Base-by-base conservation (phyloP, 2,329 filamentous ascomycete genomes). In the Magnaporthiopsis poae region DNA sequence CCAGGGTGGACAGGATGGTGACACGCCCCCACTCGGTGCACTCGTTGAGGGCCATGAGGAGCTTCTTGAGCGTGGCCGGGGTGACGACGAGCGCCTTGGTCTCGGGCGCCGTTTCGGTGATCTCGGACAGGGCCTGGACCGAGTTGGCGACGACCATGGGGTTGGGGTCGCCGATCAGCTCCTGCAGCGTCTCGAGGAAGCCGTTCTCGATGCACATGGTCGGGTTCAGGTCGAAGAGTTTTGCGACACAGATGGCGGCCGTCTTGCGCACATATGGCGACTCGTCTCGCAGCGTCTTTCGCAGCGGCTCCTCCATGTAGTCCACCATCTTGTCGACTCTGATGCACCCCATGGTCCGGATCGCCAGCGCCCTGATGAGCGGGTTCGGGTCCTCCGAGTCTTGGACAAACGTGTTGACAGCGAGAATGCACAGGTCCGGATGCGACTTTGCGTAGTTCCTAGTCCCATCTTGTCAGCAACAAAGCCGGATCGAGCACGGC, bases 371-470 rank as follows among this genome's bases (percentile, higher is more conserved):
- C 82, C 95, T 85, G 74, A 99, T 92, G 31, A 99, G 85, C 18
- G 95, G 95, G 75, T 99, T 99, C 61, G 95, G 95, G 74, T 99
- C 95, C 85, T 99, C 95, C 21, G 95, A 95, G 77, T 99, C 95
- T 84, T 99, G 95, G 7, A 98, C 95, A 74, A 99, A 99, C 18
- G 95, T 99, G 77, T 99, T 99, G 75, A 99, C 95, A 71, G 95
- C 95, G 72, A 99, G 88, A 79, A 99, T 99, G 77, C 95, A 99
- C 52, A 99, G 88, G 76, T 99, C 95, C 39, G 95, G 95, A 79
- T 99, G 95, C 71, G 94, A 96, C 82, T 99, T 99, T 73, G 95
- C 95, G 79, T 99, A 99, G 79, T 99, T 99, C 92, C 92, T 96
- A 67, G 64, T 46, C 21, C 31, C 27, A 64, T 27, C 39, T 15